phyloP scores from a whole-genome alignment of 2,329 filamentous ascomycete genomes.

The Xylariaceae sp. region DNA sequence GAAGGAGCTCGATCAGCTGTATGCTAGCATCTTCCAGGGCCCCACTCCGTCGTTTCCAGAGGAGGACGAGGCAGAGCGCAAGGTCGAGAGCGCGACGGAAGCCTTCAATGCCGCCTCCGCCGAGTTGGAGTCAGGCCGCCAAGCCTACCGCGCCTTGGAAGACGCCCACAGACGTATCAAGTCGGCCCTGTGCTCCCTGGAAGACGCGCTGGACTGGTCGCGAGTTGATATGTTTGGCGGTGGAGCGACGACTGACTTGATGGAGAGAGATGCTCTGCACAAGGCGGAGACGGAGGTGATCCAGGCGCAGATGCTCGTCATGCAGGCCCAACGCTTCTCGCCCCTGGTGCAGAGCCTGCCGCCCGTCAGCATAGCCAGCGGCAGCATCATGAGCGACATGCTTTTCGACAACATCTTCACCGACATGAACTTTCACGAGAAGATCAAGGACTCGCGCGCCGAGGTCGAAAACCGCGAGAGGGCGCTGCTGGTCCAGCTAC shows the following conservation, averaged over 20 bases:
- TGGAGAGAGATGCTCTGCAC: constrained; percentile 47
- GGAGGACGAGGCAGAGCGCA: constrained; percentile 44
- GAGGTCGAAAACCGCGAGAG: constrained; percentile 31
- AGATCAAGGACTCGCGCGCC: constrained; percentile 40
- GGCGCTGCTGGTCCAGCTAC: constrained; percentile 29
- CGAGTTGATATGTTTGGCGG: constrained; percentile 46
- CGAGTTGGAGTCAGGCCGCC: constrained; percentile 35
- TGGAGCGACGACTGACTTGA: constrained; percentile 43
- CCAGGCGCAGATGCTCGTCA: constrained; percentile 36
- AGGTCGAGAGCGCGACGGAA: constrained; percentile 30
- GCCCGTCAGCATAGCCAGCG: constrained; percentile 38
- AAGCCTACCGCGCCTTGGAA: constrained; percentile 36
- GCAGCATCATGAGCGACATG: constrained; percentile 43
- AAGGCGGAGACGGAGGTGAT: constrained; percentile 39
- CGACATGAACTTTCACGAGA: constrained; percentile 47
- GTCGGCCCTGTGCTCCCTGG: constrained; percentile 33
- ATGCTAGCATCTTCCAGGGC: constrained; percentile 48
- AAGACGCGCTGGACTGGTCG: constrained; percentile 38
- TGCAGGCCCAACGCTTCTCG: constrained; percentile 37
- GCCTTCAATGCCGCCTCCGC: constrained; percentile 35
- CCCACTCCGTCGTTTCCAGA: constrained; percentile 47
- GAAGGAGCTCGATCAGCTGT: constrained; percentile 44
- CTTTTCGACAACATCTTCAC: constrained; percentile 52
- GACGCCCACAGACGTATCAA: constrained; percentile 35
- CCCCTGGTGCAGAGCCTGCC: constrained; percentile 36